These are phyloP conservation scores for Exophiala phaeomuriformis DNA, from an alignment of 2,329 filamentous ascomycete species.

Conservation along the genomic window DNA sequence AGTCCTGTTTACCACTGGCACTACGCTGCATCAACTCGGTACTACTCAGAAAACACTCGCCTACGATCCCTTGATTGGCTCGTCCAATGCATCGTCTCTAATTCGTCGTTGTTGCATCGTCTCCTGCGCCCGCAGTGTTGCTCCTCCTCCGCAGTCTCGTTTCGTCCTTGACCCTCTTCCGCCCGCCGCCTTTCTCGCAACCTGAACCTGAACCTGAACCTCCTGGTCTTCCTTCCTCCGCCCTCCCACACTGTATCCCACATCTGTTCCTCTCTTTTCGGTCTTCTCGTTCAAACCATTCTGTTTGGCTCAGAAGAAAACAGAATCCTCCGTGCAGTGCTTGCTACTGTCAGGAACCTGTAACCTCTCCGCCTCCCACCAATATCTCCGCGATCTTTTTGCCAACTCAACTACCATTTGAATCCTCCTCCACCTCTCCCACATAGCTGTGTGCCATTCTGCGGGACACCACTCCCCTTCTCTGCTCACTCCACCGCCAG, in stretches of 20 bases:
- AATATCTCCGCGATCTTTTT: slow-evolving; percentile 1
- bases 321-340: no score
- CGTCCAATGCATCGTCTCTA: no score
- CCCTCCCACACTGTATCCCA: neutral
- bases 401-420: neutral
- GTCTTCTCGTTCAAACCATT: neutral
- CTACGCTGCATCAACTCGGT: no score
- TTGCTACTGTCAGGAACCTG: neutral
- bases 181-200: no score
- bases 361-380: neutral
- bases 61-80: no score
- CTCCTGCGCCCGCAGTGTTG: no score
- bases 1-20: no score
- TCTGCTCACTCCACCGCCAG: neutral
- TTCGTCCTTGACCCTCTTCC: no score
- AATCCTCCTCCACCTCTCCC: slow-evolving; percentile 18
- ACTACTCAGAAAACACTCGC: no score
- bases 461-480: neutral
- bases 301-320: neutral
- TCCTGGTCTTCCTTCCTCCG: neutral
- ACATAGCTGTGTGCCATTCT: slow-evolving; percentile 10
- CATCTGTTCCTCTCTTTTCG: neutral
- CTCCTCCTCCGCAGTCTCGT: no score
- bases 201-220: neutral
- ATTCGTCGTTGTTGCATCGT: no score